Evolutionary conservation across 306 rosid species (phyloP), one percentile per base, ranked within the genome.

Genomic region (Vigna nakashimae): DNA sequence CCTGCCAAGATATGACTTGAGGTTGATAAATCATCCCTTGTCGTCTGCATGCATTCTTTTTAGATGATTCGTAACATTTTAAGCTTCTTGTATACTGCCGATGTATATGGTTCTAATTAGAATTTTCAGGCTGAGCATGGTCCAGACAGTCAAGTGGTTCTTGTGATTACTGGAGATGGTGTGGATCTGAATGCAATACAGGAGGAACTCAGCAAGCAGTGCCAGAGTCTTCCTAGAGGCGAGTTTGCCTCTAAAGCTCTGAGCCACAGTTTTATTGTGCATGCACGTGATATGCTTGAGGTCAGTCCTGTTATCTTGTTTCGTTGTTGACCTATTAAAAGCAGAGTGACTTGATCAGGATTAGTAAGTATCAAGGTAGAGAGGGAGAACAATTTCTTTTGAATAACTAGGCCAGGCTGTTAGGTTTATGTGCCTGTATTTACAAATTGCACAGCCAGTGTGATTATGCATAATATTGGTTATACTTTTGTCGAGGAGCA

Each of bases 121-220:
- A 17, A 65, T 79, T 85, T 82, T 80, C 96, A 95, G 99, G 99
- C 99, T 22, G 99, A 95, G 84, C 99, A 95, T 71, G 99, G 99
- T 65, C 98, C 99, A 64, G 99, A 95, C 75, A 95, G 98, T 88
- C 99, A 95, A 82, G 99, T 95, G 72, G 99, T 95, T 88, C 99
- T 95, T 82, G 98, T 92, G 75, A 84, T 92, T 70, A 80, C 90
- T 50, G 99, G 98, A 56, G 98, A 91, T 82, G 96, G 86, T 83
- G 97, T 86, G 60, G 89, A 95, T 87, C 43, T 87, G 64, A 86
- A 86, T 51, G 96, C 89, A 13, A 92, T 95, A 80, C 91, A 92
- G 79, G 92, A 92, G 74, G 98, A 95, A 78, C 82, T 95, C 68
- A 87, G 80, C 78, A 86, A 89, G 82, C 99, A 95, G 84, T 95